Evolutionary conservation across 306 rosid genomes (phyloP).

Genomic region (Vicia sativa): DNA sequence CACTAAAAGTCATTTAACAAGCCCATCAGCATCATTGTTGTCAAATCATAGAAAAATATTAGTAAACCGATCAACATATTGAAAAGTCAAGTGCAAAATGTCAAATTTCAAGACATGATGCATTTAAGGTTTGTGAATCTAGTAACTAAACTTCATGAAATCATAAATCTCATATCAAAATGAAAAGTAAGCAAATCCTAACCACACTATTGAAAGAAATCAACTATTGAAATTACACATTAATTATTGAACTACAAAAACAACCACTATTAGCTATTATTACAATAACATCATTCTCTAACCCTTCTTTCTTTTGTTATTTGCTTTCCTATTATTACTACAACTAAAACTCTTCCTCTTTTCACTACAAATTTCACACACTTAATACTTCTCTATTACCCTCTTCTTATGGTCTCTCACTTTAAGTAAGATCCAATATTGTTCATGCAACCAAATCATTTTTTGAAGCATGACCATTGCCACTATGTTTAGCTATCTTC

Average conservation of each 20-base stretch:
- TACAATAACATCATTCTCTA: background rate
- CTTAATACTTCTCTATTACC: background rate
- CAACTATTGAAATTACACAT: conserved; percentile 8
- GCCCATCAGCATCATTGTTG: too few relatives aligned
- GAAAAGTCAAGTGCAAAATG: too few relatives aligned
- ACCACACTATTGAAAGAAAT: conserved; percentile 6
- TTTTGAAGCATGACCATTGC: conserved; percentile 9
- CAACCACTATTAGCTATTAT: background rate
- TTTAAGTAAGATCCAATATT: background rate
- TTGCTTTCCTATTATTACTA: conserved; percentile 24
- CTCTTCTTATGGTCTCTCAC: background rate
- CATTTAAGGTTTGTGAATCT: too few relatives aligned
- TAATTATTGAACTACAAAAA: background rate
- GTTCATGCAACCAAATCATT: conserved; percentile 13
- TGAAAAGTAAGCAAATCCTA: background rate
- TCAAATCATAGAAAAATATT: too few relatives aligned
- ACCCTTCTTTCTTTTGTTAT: background rate
- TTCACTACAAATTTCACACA: background rate
- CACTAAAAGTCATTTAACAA: too few relatives aligned
- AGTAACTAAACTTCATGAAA: too few relatives aligned
- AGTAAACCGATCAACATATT: too few relatives aligned
- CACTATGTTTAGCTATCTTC: conserved; percentile 13
- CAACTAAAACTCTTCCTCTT: background rate
- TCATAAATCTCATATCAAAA: background rate
- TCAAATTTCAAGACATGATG: too few relatives aligned